Base-by-base conservation (phyloP, 495 filamentous ascomycete genomes). In the Hypoxylon fuscum region DNA sequence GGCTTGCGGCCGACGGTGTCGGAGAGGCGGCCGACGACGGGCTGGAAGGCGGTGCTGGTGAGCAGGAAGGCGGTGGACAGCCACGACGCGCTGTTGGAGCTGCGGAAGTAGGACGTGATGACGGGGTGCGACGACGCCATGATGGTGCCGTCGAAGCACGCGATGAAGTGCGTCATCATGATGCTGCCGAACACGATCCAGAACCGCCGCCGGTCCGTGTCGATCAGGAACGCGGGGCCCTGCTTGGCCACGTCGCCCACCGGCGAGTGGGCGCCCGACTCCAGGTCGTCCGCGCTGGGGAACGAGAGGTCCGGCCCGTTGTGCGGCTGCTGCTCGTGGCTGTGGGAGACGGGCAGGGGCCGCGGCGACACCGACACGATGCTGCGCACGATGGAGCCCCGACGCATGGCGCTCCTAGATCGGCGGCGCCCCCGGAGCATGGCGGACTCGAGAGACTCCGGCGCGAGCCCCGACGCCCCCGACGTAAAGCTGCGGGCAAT, bases 61-160 rank as follows among this genome's bases (percentile, higher is more conserved):
- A 94, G 76, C 7, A 92, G 67, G 51, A 93, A 94, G 0, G 89
- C 85, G 0, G 90, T 92, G 17, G 90, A 91, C 3, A 94, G 78
- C 90, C 90, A 94, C 8, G 89, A 92, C 5, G 90, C 90, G 14
- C 82, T 79, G 66, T 93, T 92, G 11, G 88, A 88, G 45, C 87
- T 82, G 47, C 87, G 77, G 70, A 94, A 93, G 66, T 91, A 84
- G 0, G 88, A 90, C 0, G 90, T 93, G 48, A 94, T 92, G 27
- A 91, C 88, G 7, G 90, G 90, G 72, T 94, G 90, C 40, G 83
- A 88, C 1, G 89, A 91, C 0, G 90, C 89, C 89, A 94, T 92
- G 64, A 93, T 81, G 5, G 90, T 92, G 22, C 81, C 80, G 75
- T 94, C 90, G 69, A 93, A 93, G 59, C 76, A 79, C 22, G 74